Conservation (phyloP, 2,329 filamentous ascomycete genomes). For the Stylonectria norvegica region DNA sequence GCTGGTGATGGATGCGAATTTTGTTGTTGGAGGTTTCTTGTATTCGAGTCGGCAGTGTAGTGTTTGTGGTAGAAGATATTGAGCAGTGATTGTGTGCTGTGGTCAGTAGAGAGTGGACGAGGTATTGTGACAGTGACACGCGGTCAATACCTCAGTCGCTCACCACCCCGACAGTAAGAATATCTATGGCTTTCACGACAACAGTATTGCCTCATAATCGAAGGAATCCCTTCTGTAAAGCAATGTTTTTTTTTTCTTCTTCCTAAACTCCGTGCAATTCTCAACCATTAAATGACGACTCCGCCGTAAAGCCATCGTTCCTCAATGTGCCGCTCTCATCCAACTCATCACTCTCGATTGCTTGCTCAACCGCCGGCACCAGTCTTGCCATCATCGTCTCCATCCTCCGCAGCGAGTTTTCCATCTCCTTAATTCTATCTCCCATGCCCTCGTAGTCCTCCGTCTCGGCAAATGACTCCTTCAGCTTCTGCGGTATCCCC, state of each 20-base stretch:
- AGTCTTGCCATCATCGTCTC: constrained; percentile 45
- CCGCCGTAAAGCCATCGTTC: constrained; percentile 27
- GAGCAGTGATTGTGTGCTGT: too few relatives aligned
- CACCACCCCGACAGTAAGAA: too few relatives aligned
- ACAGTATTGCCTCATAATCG: too few relatives aligned
- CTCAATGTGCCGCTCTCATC: constrained; percentile 29
- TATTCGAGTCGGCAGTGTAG: neutral
- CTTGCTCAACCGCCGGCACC: constrained; percentile 28
- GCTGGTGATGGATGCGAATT: too few relatives aligned
- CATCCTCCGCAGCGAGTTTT: constrained; percentile 47
- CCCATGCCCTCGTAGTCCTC: constrained; percentile 44
- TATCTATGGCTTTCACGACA: too few relatives aligned
- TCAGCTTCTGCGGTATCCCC: constrained; percentile 46
- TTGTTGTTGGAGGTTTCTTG: constrained; percentile 1
- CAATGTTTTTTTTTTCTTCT: too few relatives aligned
- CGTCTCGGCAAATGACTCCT: constrained; percentile 45
- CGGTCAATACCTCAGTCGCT: constrained; percentile 11
- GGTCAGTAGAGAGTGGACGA: too few relatives aligned
- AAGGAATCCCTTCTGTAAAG: too few relatives aligned
- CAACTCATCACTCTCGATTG: constrained; percentile 25
- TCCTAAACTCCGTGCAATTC: too few relatives aligned
- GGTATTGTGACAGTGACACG: too few relatives aligned
- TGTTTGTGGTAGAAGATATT: neutral
- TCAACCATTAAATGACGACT: constrained; percentile 32
- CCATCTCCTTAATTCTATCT: constrained; percentile 46